A percentile compares a stretch with the other conserved stretches of the same genome.
Evolutionary conservation across 805 yeast genomes (phyloP).

Genomic region (Millerozyma miso): DNA sequence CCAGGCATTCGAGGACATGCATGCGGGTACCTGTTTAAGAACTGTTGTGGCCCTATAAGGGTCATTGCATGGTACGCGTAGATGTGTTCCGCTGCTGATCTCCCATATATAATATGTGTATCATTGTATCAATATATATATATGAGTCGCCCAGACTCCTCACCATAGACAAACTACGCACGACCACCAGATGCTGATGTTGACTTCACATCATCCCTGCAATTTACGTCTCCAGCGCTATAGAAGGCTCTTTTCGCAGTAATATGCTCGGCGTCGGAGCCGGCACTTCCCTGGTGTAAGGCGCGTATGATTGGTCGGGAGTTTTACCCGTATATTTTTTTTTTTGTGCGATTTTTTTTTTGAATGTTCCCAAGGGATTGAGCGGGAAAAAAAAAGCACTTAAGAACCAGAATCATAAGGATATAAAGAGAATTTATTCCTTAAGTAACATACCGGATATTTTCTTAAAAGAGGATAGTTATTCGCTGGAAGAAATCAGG

Average conservation of each 20-base stretch:
- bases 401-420: neutral
- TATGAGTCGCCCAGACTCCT: no score
- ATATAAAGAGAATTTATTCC: neutral
- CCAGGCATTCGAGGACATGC: slow-evolving; percentile 91
- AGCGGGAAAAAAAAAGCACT: neutral
- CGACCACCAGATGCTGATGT: no score
- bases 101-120: neutral
- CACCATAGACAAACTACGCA: no score
- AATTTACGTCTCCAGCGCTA: no score
- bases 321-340: neutral
- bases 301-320: neutral
- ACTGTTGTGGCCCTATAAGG: slow-evolving; percentile 63
- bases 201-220: no score
- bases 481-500: neutral
- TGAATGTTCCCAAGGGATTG: neutral
- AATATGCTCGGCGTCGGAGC: neutral
- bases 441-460: neutral
- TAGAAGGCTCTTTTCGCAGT: neutral
- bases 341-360: neutral
- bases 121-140: no score
- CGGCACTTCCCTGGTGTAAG: neutral
- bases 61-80: no score
- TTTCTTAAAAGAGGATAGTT: neutral
- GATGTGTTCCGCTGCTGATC: no score
- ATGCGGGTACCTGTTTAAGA: slow-evolving; percentile 88